Evolutionary conservation across 768 basidiomycete genomes (phyloP).

Genomic region (Naganishia friedmannii): DNA sequence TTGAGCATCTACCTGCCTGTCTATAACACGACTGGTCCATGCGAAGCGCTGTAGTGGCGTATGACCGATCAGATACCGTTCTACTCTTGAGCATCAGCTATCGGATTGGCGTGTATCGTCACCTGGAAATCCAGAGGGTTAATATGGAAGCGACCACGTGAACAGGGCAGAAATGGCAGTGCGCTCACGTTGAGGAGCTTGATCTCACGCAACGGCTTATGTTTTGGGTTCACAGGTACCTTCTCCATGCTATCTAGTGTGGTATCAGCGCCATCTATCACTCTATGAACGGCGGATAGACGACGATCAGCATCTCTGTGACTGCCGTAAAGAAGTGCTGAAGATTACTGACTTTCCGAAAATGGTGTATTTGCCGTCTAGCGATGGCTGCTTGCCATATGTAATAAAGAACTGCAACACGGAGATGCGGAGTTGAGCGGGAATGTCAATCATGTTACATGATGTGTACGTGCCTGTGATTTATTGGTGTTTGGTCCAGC

Average conservation of each 20-base stretch:
- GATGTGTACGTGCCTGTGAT: conserved; percentile 47
- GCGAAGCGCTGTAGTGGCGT: neutral
- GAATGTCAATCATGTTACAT: neutral
- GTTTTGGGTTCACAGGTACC: conserved; percentile 84
- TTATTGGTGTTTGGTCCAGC: conserved; percentile 67
- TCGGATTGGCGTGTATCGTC: conserved; percentile 88
- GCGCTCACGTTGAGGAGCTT: conserved; percentile 69
- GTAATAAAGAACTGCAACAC: conserved; percentile 62
- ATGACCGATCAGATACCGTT: too few relatives aligned
- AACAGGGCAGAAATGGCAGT: neutral
- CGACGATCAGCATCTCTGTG: neutral
- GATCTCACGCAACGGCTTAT: conserved; percentile 80
- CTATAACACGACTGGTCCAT: neutral
- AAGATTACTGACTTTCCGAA: conserved; percentile 66
- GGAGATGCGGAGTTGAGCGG: conserved; percentile 43
- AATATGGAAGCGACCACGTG: neutral
- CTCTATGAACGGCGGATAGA: conserved; percentile 51
- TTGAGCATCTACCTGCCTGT: neutral
- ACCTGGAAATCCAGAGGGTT: conserved; percentile 40
- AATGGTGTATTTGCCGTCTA: conserved; percentile 87
- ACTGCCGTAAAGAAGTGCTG: neutral
- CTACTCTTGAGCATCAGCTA: conserved; percentile 67
- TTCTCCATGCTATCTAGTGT: conserved; percentile 92
- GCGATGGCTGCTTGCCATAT: conserved; percentile 86
- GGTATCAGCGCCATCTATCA: conserved; percentile 96